A percentile compares a stretch with the other conserved stretches of the same genome.
Evolutionary conservation across 78 protist species (phyloP).

Genomic region (Dictyostelium firmibasis): DNA sequence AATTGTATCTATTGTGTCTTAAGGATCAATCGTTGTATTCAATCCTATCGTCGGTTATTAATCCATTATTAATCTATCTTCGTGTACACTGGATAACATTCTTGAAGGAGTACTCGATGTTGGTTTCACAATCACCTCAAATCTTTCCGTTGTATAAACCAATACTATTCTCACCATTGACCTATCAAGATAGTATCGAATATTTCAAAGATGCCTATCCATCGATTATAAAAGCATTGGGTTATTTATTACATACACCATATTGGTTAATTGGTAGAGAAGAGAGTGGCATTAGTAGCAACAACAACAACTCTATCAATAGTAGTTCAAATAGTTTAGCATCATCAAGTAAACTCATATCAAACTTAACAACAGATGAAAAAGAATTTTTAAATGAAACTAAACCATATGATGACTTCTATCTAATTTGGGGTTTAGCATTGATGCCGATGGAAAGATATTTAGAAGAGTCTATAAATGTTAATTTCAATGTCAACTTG

Average conservation of each 20-base stretch:
- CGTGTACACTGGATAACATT: constrained; percentile 71
- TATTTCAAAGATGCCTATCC: constrained; percentile 73
- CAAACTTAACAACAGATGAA: neutral
- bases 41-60: constrained; percentile 36
- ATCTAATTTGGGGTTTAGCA: constrained; percentile 19
- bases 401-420: constrained; percentile 14
- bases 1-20: constrained; percentile 52
- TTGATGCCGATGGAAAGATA: constrained; percentile 44
- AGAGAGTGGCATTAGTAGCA: neutral
- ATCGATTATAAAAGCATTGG: constrained; percentile 21
- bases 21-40: constrained; percentile 14
- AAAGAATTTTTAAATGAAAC: constrained; percentile 41
- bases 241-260: constrained; percentile 30
- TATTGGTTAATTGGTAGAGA: constrained; percentile 55
- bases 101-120: constrained; percentile 43
- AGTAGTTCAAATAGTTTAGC: neutral
- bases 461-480: constrained; percentile 10
- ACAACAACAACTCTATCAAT: neutral
- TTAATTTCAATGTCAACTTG: neutral
- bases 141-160: constrained; percentile 36
- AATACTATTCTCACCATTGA: constrained; percentile 59
- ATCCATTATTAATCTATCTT: constrained; percentile 37
- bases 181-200: constrained; percentile 39
- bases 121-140: constrained; percentile 22
- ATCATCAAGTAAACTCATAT: neutral